A percentile compares a stretch with the other conserved stretches of the same genome.
Evolutionary conservation across 1,139 yeast species (phyloP).

Genomic region (Blastobotrys proliferans): DNA sequence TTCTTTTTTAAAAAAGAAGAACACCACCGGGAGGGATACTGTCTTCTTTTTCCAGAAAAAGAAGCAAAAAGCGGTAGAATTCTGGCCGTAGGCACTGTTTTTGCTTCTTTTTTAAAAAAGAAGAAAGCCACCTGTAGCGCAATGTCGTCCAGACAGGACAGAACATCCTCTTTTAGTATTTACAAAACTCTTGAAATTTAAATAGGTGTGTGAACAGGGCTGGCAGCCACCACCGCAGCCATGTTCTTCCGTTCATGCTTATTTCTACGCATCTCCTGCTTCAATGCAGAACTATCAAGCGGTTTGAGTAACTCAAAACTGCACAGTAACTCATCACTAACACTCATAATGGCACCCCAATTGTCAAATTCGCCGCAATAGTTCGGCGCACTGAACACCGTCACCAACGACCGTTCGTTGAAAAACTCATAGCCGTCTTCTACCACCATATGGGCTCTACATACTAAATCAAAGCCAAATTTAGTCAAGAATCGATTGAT

Average conservation of each 20-base stretch:
- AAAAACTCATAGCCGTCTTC: conserved; percentile 98
- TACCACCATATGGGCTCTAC: conserved; percentile 98
- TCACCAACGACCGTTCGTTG: conserved; percentile 86
- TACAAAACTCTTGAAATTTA: neutral
- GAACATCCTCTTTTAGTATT: neutral
- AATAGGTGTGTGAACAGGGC: conserved; percentile 12
- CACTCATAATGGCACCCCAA: conserved; percentile 99
- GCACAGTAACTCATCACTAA: conserved; percentile 84
- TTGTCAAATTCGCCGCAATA: conserved; percentile 98
- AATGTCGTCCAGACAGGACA: neutral
- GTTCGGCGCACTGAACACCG: conserved; percentile 95
- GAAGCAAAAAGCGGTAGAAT: too few relatives aligned
- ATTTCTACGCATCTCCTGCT: conserved; percentile 57
- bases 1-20: too few relatives aligned
- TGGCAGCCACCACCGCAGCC: neutral
- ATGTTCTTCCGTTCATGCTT: conserved; percentile 34
- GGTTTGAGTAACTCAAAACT: conserved; percentile 93
- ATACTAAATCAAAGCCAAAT: conserved; percentile 89
- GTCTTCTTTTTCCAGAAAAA: too few relatives aligned
- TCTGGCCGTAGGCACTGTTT: too few relatives aligned
- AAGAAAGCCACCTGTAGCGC: too few relatives aligned
- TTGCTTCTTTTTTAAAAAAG: too few relatives aligned
- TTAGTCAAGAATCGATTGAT: conserved; percentile 83
- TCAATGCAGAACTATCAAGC: conserved; percentile 84
- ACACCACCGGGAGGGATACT: too few relatives aligned